Evolutionary conservation across 139 green algal species (phyloP).

Genomic region (Picochlorum sp.): DNA sequence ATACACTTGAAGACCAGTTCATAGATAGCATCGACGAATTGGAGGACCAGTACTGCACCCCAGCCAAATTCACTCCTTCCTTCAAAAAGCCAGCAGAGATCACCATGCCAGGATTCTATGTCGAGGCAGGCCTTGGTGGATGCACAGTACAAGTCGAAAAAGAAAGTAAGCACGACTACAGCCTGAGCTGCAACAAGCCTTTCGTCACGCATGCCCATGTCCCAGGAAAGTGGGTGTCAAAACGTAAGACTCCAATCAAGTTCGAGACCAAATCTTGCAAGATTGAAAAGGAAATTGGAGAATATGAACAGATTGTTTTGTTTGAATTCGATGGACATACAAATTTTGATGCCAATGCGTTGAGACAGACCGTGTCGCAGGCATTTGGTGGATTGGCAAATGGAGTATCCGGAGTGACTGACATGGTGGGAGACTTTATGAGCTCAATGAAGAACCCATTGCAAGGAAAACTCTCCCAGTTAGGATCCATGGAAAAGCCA

Average conservation of each 20-base stretch:
- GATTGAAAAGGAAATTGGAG: slow-evolving; percentile 6
- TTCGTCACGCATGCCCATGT: slow-evolving; percentile 5
- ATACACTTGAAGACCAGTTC: background rate
- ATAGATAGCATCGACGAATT: background rate
- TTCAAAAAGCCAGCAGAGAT: slow-evolving; percentile 24
- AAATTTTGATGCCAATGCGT: background rate
- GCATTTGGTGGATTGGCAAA: background rate
- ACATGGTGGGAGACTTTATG: slow-evolving; percentile 2
- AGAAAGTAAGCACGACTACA: background rate
- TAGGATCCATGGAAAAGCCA: background rate
- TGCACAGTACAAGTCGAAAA: slow-evolving; percentile 19
- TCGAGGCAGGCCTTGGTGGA: slow-evolving; percentile 16
- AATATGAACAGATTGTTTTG: slow-evolving; percentile 18
- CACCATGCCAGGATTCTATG: slow-evolving; percentile 5
- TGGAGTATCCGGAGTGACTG: background rate
- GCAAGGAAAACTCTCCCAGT: background rate
- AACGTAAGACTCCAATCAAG: slow-evolving; percentile 7
- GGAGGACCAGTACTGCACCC: slow-evolving; percentile 4
- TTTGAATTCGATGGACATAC: slow-evolving; percentile 27
- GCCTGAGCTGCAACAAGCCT: slow-evolving; percentile 20
- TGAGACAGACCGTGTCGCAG: slow-evolving; percentile 8
- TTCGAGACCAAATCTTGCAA: slow-evolving; percentile 14
- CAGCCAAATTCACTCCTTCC: slow-evolving; percentile 1
- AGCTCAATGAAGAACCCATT: background rate
- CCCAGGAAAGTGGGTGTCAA: background rate